A percentile compares a stretch with the other conserved stretches of the same genome.
Conservation (phyloP, 202 grass and related monocot species). For the Zoysia matrella region DNA sequence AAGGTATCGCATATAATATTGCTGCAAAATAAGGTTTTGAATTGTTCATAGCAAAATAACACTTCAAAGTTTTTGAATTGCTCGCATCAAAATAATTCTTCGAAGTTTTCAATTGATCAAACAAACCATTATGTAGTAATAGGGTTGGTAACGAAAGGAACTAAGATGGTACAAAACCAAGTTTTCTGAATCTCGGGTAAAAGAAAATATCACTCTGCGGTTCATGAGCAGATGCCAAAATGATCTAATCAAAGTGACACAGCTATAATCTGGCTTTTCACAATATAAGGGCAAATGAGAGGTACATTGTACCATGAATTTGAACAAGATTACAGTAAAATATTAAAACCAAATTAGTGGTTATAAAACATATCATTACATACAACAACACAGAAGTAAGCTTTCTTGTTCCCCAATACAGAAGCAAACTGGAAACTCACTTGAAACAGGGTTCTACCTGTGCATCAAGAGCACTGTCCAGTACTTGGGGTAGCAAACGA, state of each 20-base stretch:
- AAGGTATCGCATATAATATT: conserved; percentile 15
- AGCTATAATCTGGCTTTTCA: background rate
- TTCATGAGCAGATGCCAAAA: conserved; percentile 18
- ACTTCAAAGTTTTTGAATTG: conserved; percentile 20
- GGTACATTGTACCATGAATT: conserved; percentile 7
- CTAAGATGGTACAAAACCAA: conserved; percentile 14
- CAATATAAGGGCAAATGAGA: conserved; percentile 5
- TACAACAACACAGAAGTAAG: conserved; percentile 8
- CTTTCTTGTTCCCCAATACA: background rate
- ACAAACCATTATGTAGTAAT: background rate
- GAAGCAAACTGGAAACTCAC: background rate
- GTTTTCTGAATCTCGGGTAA: conserved; percentile 10
- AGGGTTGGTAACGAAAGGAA: conserved; percentile 5
- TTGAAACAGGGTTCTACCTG: conserved; percentile 55
- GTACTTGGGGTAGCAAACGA: conserved; percentile 88
- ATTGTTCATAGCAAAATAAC: background rate
- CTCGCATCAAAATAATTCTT: background rate
- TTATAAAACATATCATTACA: background rate
- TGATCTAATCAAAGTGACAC: conserved; percentile 17
- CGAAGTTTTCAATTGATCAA: background rate
- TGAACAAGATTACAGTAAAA: conserved; percentile 9
- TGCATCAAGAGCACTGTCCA: conserved; percentile 95
- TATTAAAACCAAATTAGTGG: background rate
- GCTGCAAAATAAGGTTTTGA: no score
- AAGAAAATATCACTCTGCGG: background rate